Percentiles rank a stretch among this genome's conserved stretches.
These are phyloP conservation scores for Aspergillus pseudotamarii DNA, from an alignment of 2,329 filamentous ascomycete species.

Conservation along the genomic window DNA sequence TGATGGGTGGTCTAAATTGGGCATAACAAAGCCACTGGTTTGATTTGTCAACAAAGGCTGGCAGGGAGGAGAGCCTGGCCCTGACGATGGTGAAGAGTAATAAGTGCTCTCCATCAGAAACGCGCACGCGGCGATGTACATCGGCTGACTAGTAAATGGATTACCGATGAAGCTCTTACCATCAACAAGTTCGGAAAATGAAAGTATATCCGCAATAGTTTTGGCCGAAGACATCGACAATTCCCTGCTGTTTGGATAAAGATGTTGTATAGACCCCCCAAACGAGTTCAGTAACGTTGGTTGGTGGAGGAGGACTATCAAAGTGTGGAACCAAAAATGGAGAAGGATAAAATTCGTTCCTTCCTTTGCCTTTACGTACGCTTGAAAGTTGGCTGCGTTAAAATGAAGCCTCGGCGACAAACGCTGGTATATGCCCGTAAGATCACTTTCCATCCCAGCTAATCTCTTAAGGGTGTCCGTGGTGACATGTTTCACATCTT, in stretches of 20 bases:
- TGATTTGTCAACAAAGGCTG: conserved; percentile 35
- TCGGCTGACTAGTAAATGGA: conserved; percentile 86
- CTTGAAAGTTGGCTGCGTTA: conserved; percentile 82
- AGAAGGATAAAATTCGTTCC: conserved; percentile 85
- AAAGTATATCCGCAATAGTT: conserved; percentile 85
- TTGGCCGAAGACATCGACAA: conserved; percentile 85
- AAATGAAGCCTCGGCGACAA: conserved; percentile 77
- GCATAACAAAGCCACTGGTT: conserved; percentile 39
- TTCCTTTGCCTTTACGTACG: conserved; percentile 77
- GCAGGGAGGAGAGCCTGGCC: conserved; percentile 57
- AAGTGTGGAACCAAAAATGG: conserved; percentile 86
- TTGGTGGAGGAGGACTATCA: conserved; percentile 83
- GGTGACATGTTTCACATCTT: conserved; percentile 72
- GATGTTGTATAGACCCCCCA: conserved; percentile 67
- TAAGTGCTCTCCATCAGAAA: conserved; percentile 82
- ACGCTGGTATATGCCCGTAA: conserved; percentile 74
- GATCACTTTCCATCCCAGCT: conserved; percentile 75
- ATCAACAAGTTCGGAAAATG: conserved; percentile 83
- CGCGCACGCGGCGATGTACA: conserved; percentile 87
- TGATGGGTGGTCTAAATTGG: conserved; percentile 34
- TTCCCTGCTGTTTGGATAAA: conserved; percentile 79
- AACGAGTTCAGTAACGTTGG: conserved; percentile 81
- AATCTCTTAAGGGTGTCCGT: conserved; percentile 72
- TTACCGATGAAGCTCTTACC: conserved; percentile 85
- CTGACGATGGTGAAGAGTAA: conserved; percentile 67